Conservation (phyloP, 192 early-diverging fungal genomes). For the Dissophora ornata region DNA sequence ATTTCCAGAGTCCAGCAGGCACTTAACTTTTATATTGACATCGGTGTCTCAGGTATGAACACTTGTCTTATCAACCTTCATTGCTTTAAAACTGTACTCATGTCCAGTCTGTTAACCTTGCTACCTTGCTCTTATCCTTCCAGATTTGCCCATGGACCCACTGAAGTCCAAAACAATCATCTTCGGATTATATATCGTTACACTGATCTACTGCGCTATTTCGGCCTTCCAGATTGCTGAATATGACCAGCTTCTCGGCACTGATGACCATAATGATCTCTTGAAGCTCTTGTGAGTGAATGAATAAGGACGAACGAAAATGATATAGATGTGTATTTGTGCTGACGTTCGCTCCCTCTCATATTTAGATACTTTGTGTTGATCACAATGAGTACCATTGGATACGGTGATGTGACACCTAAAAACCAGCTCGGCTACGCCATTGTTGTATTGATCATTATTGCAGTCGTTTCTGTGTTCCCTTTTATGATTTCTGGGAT, state of each 20-base stretch:
- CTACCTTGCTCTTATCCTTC: background rate
- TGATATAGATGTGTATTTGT: too few species aligned
- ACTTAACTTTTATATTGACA: conserved; percentile 64
- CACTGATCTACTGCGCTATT: conserved; percentile 68
- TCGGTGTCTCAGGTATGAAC: conserved; percentile 61
- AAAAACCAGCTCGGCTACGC: conserved; percentile 64
- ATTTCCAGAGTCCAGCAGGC: conserved; percentile 65
- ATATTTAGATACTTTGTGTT: conserved; percentile 70
- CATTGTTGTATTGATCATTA: conserved; percentile 69
- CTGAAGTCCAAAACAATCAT: conserved; percentile 66
- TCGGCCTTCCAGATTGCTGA: conserved; percentile 65
- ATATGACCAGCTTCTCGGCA: conserved; percentile 66
- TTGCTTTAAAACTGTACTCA: background rate
- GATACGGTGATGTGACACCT: conserved; percentile 79
- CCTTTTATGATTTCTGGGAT: conserved; percentile 67
- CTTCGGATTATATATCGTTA: conserved; percentile 64
- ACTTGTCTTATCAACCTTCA: background rate
- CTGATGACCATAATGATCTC: conserved; percentile 42
- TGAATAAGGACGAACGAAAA: too few species aligned
- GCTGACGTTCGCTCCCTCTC: too few species aligned
- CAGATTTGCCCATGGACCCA: conserved; percentile 62
- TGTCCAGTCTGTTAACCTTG: background rate
- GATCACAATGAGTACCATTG: conserved; percentile 76
- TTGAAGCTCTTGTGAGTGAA: conserved; percentile 44
- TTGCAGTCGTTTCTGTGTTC: conserved; percentile 66